These are phyloP conservation scores for Tricholoma flavovirens DNA, from an alignment of 768 basidiomycete genomes.

Conservation along the genomic window DNA sequence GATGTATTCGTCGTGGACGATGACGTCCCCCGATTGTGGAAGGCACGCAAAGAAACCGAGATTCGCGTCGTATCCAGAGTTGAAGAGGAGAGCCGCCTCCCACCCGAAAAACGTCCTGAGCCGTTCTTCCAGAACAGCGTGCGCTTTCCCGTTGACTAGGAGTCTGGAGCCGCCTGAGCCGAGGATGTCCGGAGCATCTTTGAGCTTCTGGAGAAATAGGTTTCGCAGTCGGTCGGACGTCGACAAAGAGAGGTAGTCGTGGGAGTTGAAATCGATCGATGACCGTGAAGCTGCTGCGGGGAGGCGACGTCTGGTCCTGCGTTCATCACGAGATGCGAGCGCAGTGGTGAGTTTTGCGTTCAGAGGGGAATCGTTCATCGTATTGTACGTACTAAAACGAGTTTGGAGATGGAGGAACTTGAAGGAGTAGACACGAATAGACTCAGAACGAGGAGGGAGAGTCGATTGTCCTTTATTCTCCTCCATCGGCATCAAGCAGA, in stretches of 20 bases:
- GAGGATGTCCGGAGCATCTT: conserved; percentile 20
- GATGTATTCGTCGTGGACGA: conserved; percentile 48
- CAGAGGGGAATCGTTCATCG: neutral
- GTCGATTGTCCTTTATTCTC: no score
- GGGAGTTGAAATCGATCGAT: conserved; percentile 35
- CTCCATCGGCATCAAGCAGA: no score
- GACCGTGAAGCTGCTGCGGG: neutral
- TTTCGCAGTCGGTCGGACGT: conserved; percentile 25
- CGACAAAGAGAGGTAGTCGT: conserved; percentile 47
- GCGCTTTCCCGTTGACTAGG: conserved; percentile 16
- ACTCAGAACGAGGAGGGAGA: no score
- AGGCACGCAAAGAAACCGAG: conserved; percentile 41
- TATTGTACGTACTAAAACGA: neutral
- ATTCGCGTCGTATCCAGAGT: conserved; percentile 52
- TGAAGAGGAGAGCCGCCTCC: conserved; percentile 42
- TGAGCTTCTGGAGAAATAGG: conserved; percentile 26
- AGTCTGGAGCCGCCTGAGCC: conserved; percentile 49
- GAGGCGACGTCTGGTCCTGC: neutral
- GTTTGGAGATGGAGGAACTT: no score
- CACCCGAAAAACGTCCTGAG: conserved; percentile 32
- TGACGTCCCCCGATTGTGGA: conserved; percentile 38
- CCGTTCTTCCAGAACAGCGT: conserved; percentile 35
- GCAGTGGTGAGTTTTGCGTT: neutral
- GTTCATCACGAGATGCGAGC: neutral
- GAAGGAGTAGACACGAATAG: no score